phyloP scores from a whole-genome alignment of 495 filamentous ascomycete genomes.

The Daldinia vernicosa region DNA sequence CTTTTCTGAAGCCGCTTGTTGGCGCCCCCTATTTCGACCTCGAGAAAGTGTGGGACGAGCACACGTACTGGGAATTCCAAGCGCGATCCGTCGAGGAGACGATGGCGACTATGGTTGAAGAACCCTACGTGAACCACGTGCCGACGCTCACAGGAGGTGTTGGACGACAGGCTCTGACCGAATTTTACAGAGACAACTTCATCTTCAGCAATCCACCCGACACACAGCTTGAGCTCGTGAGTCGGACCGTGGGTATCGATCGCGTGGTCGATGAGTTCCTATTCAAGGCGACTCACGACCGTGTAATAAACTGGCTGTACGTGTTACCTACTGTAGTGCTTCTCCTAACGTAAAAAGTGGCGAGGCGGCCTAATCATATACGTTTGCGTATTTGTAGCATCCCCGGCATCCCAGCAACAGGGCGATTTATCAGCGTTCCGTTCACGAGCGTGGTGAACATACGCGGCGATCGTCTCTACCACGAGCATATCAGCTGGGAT shows the following conservation, averaged over 20 bases:
- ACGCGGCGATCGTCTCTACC: constrained; percentile 75
- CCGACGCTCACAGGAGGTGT: constrained; percentile 64
- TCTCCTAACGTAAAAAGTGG: background rate
- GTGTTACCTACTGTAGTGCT: constrained; percentile 10
- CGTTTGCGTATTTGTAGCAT: constrained; percentile 6
- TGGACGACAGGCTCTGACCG: constrained; percentile 70
- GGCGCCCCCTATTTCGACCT: constrained; percentile 66
- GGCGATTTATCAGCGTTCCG: constrained; percentile 71
- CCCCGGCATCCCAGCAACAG: constrained; percentile 78
- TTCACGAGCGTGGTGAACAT: constrained; percentile 80
- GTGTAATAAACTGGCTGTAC: constrained; percentile 77
- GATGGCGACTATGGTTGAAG: constrained; percentile 67
- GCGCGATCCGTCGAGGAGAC: constrained; percentile 62
- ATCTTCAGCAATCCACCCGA: constrained; percentile 74
- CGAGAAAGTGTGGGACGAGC: constrained; percentile 69
- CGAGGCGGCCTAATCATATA: background rate
- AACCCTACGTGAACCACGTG: constrained; percentile 69
- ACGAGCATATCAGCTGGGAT: constrained; percentile 90
- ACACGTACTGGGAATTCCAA: constrained; percentile 64
- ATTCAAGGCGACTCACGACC: constrained; percentile 73
- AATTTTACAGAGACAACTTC: constrained; percentile 70
- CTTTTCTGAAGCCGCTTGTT: constrained; percentile 61
- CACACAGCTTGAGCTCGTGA: constrained; percentile 73
- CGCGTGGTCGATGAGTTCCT: constrained; percentile 67
- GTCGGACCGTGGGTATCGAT: constrained; percentile 70